These are phyloP conservation scores for Prosopis cineraria DNA, from an alignment of 306 rosid genomes.

Conservation along the genomic window DNA sequence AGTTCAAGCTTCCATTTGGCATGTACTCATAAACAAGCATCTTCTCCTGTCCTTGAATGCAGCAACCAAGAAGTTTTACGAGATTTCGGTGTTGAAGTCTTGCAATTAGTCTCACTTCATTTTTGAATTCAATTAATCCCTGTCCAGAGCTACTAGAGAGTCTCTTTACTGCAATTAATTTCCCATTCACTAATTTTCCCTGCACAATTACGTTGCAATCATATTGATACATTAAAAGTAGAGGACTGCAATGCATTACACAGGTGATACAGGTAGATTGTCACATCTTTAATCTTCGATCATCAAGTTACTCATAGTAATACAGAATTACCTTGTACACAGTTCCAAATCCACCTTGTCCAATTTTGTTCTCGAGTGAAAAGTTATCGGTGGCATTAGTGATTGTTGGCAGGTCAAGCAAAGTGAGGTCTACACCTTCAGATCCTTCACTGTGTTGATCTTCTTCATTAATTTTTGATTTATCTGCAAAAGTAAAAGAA, in stretches of 20 bases:
- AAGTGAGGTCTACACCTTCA: slow-evolving; percentile 43
- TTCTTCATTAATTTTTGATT: not conserved
- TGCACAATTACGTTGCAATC: slow-evolving; percentile 3
- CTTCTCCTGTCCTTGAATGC: slow-evolving; percentile 1
- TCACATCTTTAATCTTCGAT: not conserved
- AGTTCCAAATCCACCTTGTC: slow-evolving; percentile 47
- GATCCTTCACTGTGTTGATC: not conserved
- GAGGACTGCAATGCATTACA: not conserved
- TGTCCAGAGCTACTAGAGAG: slow-evolving; percentile 5
- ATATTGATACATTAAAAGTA: not conserved
- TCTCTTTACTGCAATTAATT: slow-evolving; percentile 43
- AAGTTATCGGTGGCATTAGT: slow-evolving; percentile 31
- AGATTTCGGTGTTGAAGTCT: slow-evolving; percentile 21
- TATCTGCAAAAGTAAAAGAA: not conserved
- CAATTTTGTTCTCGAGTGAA: slow-evolving; percentile 22
- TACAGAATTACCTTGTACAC: slow-evolving; percentile 39
- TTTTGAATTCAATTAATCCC: slow-evolving; percentile 8
- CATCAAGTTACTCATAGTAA: not conserved
- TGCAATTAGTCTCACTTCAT: slow-evolving; percentile 14
- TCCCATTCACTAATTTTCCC: slow-evolving; percentile 41
- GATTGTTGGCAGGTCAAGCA: slow-evolving; percentile 30
- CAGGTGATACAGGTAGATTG: not conserved
- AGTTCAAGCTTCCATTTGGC: slow-evolving; percentile 18
- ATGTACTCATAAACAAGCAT: slow-evolving; percentile 13
- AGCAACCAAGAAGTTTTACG: slow-evolving; percentile 16